phyloP scores from a whole-genome alignment of 1,284 basidiomycete genomes.

The Mycena sp. region DNA sequence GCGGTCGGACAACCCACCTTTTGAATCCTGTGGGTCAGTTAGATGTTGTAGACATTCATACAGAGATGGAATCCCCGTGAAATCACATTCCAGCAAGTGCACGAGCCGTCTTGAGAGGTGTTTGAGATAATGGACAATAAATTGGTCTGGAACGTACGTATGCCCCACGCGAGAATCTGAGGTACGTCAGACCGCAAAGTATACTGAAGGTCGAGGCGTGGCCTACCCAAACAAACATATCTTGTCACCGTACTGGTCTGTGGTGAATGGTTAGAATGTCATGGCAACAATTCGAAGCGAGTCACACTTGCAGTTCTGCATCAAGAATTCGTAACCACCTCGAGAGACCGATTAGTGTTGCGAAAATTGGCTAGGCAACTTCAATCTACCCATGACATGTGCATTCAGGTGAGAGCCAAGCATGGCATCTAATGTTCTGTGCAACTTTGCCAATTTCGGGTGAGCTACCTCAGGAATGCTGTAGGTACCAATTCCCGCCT shows the following conservation, averaged over 20 bases:
- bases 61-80: not conserved
- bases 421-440: constrained; percentile 37
- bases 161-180: constrained; percentile 45
- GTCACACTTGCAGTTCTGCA: constrained; percentile 61
- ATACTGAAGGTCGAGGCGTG: too few species aligned
- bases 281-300: not conserved
- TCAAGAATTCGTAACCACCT: constrained; percentile 68
- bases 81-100: constrained; percentile 52
- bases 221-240: constrained; percentile 60
- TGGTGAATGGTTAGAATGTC: not conserved
- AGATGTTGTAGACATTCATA: not conserved
- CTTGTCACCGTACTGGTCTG: constrained; percentile 54
- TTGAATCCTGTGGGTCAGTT: constrained; percentile 45
- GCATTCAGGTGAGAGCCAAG: constrained; percentile 51
- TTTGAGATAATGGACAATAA: not conserved
- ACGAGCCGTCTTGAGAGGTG: constrained; percentile 46
- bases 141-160: constrained; percentile 28
- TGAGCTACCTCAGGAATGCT: constrained; percentile 52
- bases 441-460: constrained; percentile 47
- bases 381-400: constrained; percentile 55
- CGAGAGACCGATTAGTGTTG: not conserved
- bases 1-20: constrained; percentile 29
- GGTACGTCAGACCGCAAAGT: not conserved
- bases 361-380: not conserved
- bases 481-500: constrained; percentile 66